These are phyloP conservation scores for Sporopachydermia quercuum DNA, from an alignment of 805 yeast genomes.

Conservation along the genomic window DNA sequence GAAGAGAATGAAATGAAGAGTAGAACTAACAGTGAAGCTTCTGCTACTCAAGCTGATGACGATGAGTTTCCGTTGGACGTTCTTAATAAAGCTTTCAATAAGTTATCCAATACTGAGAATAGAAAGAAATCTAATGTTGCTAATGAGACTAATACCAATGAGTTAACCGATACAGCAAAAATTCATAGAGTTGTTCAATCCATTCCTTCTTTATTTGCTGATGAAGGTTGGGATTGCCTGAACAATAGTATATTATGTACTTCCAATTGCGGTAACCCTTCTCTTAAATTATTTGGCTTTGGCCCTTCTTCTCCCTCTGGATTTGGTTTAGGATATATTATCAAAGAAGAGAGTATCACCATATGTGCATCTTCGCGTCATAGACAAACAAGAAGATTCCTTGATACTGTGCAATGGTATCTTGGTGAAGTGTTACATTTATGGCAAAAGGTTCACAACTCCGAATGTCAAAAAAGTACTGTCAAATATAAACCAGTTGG, in stretches of 20 bases:
- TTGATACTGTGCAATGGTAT: slow-evolving; percentile 50
- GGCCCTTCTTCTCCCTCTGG: slow-evolving; percentile 88
- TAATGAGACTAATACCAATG: neutral
- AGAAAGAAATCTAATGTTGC: too few species aligned
- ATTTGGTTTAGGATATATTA: slow-evolving; percentile 84
- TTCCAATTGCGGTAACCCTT: slow-evolving; percentile 86
- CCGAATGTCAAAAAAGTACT: slow-evolving; percentile 37
- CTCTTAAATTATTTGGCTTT: slow-evolving; percentile 74
- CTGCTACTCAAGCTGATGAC: neutral
- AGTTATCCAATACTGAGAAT: neutral
- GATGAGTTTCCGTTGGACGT: neutral
- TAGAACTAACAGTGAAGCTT: neutral
- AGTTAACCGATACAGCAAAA: slow-evolving; percentile 1
- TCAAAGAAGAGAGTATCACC: slow-evolving; percentile 64
- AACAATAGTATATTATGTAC: slow-evolving; percentile 72
- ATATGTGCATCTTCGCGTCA: slow-evolving; percentile 78
- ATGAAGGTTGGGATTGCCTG: slow-evolving; percentile 75
- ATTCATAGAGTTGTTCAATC: slow-evolving; percentile 18
- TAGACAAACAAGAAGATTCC: slow-evolving; percentile 71
- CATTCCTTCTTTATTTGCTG: slow-evolving; percentile 68
- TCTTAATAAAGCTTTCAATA: too few species aligned
- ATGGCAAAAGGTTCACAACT: slow-evolving; percentile 23
- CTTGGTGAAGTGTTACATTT: slow-evolving; percentile 40
- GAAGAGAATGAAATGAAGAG: slow-evolving; percentile 5
- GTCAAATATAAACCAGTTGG: slow-evolving; percentile 10